phyloP scores from a whole-genome alignment of 441 rosid species.

The Gossypium laxum region DNA sequence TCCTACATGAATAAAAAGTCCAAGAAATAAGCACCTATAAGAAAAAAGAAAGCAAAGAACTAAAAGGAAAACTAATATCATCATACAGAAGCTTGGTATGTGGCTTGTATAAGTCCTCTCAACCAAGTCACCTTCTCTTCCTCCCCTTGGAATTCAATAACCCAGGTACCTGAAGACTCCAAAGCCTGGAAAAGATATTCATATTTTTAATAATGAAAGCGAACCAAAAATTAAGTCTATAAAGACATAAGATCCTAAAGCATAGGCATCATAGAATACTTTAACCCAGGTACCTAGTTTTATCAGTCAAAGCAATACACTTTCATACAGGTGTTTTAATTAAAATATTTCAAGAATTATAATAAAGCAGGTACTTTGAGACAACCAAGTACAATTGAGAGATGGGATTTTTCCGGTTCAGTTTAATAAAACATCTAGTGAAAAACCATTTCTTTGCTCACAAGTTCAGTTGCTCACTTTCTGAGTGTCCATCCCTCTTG shows the following conservation, averaged over 20 bases:
- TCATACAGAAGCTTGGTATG: constrained; percentile 90
- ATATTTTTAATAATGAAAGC: neutral
- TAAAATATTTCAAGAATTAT: neutral
- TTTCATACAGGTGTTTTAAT: neutral
- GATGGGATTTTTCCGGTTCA: neutral
- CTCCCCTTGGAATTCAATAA: constrained; percentile 64
- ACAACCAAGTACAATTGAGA: neutral
- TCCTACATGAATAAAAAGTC: constrained; percentile 36
- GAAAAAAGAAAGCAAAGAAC: neutral
- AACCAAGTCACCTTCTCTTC: constrained; percentile 76
- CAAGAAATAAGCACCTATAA: constrained; percentile 19
- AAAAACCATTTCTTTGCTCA: neutral
- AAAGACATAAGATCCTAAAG: neutral
- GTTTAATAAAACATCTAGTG: neutral
- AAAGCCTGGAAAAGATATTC: constrained; percentile 47
- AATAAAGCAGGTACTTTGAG: neutral
- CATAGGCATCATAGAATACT: neutral
- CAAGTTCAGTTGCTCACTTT: constrained; percentile 41
- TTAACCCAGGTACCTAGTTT: neutral
- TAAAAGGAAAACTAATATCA: constrained; percentile 14
- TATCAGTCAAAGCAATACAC: neutral
- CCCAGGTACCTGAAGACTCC: constrained; percentile 89
- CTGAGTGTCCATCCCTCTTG: constrained; percentile 66
- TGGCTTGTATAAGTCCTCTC: constrained; percentile 78
- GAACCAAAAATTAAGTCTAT: constrained; percentile 6